Evolutionary conservation across 495 filamentous ascomycete genomes (phyloP), one percentile per base, ranked within the genome.

Genomic region (Patellaria atrata): DNA sequence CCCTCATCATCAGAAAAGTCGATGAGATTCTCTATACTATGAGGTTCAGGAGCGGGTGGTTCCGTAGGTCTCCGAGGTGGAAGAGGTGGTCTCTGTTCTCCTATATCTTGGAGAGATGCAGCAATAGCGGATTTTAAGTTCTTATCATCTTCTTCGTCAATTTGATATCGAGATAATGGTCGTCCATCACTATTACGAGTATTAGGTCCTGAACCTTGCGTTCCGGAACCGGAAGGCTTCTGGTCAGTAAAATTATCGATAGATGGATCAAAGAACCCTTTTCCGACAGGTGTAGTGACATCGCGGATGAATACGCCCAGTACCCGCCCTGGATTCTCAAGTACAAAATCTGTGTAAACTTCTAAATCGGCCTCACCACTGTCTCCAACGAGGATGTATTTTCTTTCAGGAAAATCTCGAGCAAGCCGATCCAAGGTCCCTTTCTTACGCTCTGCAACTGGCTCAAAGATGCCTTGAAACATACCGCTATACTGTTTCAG

Each of bases 381-480:
- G 47, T 97, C 89, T 3, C 89, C 89, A 21, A 94, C 77, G 0
- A 99, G 67, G 6, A 99, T 69, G 54, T 94, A 99, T 41, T 73
- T 79, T 27, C 91, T 65, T 30, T 85, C 66, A 0, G 89, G 89
- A 50, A 96, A 99, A 48, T 99, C 89, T 13, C 68, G 62, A 43
- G 94, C 58, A 22, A 99, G 79, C 41, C 70, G 77, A 42, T 94
- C 85, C 1, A 99, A 60, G 0, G 79, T 79, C 0, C 73, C 73
- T 52, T 82, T 87, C 60, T 99, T 99, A 27, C 86, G 63, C 56
- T 96, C 89, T 0, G 87, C 83, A 2, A 92, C 89, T 13, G 89
- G 91, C 57, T 99, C 89, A 44, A 99, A 94, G 26, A 99, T 94
- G 0, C 89, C 89, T 56, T 94, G 84, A 1, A 99, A 63, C 80